A percentile compares a stretch with the other conserved stretches of the same genome.
Conservation (phyloP, 352 stramenopile species). For the Phytopythium sindhum region DNA sequence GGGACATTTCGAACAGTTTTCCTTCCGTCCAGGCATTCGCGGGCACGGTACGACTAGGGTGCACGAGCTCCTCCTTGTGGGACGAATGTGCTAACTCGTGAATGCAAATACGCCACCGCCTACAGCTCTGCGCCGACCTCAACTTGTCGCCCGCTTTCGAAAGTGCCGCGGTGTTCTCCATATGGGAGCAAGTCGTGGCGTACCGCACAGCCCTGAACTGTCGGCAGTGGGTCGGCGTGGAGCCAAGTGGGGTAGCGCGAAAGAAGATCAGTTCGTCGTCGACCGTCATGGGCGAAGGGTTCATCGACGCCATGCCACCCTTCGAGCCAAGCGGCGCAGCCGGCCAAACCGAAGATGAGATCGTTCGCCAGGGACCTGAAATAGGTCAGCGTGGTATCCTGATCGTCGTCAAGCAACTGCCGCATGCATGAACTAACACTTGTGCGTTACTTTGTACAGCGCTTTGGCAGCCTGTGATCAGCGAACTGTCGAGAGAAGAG, state of each 20-base stretch:
- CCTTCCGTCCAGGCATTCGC: constrained; percentile 50
- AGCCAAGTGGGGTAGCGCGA: constrained; percentile 10
- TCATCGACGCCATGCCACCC: constrained; percentile 50
- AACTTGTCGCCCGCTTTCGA: constrained; percentile 53
- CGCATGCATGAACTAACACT: not conserved
- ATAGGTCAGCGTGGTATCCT: constrained; percentile 20
- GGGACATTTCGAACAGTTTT: constrained; percentile 62
- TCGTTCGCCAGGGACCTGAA: constrained; percentile 46
- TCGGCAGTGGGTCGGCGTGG: constrained; percentile 58
- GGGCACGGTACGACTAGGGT: constrained; percentile 15
- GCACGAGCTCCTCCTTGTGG: not conserved
- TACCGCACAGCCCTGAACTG: constrained; percentile 53
- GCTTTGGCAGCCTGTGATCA: constrained; percentile 69
- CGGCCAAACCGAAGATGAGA: constrained; percentile 18
- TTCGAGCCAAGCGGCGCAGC: constrained; percentile 11
- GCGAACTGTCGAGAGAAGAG: constrained; percentile 67
- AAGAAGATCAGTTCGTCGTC: constrained; percentile 15
- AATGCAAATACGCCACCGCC: not conserved
- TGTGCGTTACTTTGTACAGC: constrained; percentile 19
- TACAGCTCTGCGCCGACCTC: constrained; percentile 52
- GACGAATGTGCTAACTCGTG: constrained; percentile 1
- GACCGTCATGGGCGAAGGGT: constrained; percentile 25
- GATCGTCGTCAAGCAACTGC: not conserved
- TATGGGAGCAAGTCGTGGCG: constrained; percentile 65
- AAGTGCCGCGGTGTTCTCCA: constrained; percentile 64